Evolutionary conservation across 495 filamentous ascomycete species (phyloP).

Genomic region (Neurospora sp.): DNA sequence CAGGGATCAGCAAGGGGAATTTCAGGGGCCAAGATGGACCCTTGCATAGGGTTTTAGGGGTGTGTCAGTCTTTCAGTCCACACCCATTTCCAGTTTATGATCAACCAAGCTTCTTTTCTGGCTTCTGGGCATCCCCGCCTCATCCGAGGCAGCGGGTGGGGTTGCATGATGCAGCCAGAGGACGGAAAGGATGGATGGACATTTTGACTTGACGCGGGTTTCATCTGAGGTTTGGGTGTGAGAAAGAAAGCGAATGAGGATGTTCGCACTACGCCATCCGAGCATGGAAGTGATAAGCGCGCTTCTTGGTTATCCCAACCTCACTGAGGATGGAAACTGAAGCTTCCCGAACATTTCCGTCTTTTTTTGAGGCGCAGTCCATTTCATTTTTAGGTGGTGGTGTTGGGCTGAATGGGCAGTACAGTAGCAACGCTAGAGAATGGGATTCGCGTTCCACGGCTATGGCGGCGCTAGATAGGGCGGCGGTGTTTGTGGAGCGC

Average conservation of each 20-base stretch:
- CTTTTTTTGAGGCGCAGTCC: not conserved
- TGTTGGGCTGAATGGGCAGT: too few species aligned
- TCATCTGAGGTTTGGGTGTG: not conserved
- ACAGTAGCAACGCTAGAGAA: too few species aligned
- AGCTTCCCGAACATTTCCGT: not conserved
- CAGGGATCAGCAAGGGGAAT: not conserved
- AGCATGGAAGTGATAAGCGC: not conserved
- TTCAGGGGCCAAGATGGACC: not conserved
- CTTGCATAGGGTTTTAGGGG: not conserved
- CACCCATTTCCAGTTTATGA: not conserved
- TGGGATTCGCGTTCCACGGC: not conserved
- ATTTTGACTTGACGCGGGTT: not conserved
- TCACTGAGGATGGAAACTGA: not conserved
- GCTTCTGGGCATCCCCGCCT: not conserved
- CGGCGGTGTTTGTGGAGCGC: not conserved
- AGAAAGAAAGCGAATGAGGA: not conserved
- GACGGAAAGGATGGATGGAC: not conserved
- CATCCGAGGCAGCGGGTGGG: not conserved
- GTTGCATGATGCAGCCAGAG: not conserved
- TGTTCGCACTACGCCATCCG: not conserved
- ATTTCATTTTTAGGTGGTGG: too few species aligned
- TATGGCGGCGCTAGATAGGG: not conserved
- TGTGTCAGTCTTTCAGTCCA: not conserved
- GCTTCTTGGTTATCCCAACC: not conserved
- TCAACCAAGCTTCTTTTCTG: not conserved